Conservation (phyloP, 2,329 filamentous ascomycete species). For the Sclerotinia minor region DNA sequence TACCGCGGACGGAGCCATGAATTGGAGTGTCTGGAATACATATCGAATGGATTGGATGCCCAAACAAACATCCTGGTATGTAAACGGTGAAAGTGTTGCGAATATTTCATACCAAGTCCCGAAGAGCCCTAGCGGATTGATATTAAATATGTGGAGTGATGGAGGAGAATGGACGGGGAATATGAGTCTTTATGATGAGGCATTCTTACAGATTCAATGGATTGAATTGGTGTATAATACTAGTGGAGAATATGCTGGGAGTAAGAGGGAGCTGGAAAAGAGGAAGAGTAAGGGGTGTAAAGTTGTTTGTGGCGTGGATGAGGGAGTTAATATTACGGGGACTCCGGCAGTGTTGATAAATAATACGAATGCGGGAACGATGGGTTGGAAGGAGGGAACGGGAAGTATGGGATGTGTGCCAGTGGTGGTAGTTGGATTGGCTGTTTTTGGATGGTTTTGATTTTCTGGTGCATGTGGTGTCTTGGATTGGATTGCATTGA, state of each 20-base stretch:
- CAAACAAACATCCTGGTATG: conserved; percentile 37
- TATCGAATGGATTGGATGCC: conserved; percentile 42
- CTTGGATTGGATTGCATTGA: too few species aligned
- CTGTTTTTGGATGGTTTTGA: conserved; percentile 14
- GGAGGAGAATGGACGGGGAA: conserved; percentile 40
- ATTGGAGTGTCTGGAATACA: conserved; percentile 39
- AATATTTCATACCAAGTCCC: conserved; percentile 38
- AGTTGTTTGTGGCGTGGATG: conserved; percentile 38
- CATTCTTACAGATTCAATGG: conserved; percentile 40
- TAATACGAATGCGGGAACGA: conserved; percentile 25
- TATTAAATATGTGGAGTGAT: conserved; percentile 42
- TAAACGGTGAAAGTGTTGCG: conserved; percentile 37
- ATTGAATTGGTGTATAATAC: conserved; percentile 41
- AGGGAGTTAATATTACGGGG: conserved; percentile 34
- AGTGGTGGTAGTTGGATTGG: conserved; percentile 1
- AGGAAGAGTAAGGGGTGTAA: conserved; percentile 35
- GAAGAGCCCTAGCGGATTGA: conserved; percentile 33
- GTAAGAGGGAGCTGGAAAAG: conserved; percentile 27
- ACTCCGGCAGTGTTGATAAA: conserved; percentile 36
- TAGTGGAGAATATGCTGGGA: conserved; percentile 31
- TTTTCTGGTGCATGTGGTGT: background rate
- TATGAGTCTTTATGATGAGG: conserved; percentile 36
- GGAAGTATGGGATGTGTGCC: conserved; percentile 19
- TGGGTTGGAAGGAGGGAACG: conserved; percentile 20
- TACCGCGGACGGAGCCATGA: conserved; percentile 25